Evolutionary conservation across 179 eudicot species (phyloP).

Genomic region (Pouteria campechiana): DNA sequence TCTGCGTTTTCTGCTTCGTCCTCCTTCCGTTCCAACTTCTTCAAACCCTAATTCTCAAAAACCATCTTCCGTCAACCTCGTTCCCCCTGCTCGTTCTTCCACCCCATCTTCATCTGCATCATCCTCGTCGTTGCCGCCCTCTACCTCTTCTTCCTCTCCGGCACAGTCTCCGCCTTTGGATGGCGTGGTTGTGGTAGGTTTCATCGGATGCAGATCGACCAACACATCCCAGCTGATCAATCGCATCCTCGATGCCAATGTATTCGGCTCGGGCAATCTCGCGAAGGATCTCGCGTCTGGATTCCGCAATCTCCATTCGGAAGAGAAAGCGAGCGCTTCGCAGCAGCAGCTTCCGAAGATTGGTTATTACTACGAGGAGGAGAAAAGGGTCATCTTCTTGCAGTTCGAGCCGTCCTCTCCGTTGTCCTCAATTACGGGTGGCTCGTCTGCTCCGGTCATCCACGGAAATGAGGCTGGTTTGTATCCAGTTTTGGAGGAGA

Average conservation of each 20-base stretch:
- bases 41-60: background rate
- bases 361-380: conserved; percentile 49
- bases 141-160: conserved; percentile 9
- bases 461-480: conserved; percentile 15
- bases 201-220: conserved; percentile 37
- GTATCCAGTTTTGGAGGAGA: conserved; percentile 41
- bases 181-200: conserved; percentile 80
- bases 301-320: conserved; percentile 9
- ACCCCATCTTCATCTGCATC: conserved; percentile 2
- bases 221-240: conserved; percentile 59
- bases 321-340: conserved; percentile 25
- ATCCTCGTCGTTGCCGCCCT: conserved; percentile 1
- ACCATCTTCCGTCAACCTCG: conserved; percentile 6
- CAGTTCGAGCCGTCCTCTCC: conserved; percentile 36
- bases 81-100: conserved; percentile 2
- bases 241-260: conserved; percentile 51
- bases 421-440: conserved; percentile 26
- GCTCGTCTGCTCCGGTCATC: background rate
- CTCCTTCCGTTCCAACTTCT: conserved; percentile 13
- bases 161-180: conserved; percentile 8
- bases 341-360: conserved; percentile 34
- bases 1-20: conserved; percentile 58
- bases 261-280: conserved; percentile 54
- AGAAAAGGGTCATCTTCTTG: conserved; percentile 49
- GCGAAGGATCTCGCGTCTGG: conserved; percentile 17